A percentile compares a stretch with the other conserved stretches of the same genome.
These are phyloP conservation scores for Globisporangium orthogonon DNA, from an alignment of 352 stramenopile genomes.

Conservation along the genomic window DNA sequence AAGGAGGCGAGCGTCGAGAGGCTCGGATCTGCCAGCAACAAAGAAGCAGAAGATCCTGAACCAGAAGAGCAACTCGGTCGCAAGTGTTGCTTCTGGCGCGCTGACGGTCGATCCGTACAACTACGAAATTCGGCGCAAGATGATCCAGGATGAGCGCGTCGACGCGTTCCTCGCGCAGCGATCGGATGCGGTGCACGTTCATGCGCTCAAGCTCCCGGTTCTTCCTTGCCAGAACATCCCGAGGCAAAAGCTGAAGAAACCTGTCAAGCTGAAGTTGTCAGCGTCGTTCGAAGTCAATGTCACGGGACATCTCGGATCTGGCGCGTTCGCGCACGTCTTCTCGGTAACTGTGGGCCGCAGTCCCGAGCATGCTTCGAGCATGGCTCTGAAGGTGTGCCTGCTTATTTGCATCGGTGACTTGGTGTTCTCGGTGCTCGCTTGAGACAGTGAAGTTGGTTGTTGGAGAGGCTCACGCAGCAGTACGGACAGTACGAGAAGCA, in stretches of 20 bases:
- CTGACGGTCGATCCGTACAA: slow-evolving; percentile 48
- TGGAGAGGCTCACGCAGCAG: background rate
- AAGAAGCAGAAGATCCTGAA: slow-evolving; percentile 7
- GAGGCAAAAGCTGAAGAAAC: slow-evolving; percentile 53
- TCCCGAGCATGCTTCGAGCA: slow-evolving; percentile 15
- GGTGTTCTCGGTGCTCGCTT: background rate
- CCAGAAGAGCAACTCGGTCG: slow-evolving; percentile 1
- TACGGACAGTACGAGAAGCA: slow-evolving; percentile 56
- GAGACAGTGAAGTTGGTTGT: background rate
- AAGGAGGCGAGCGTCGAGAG: slow-evolving; percentile 3
- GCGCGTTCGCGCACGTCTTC: slow-evolving; percentile 74
- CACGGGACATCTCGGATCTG: slow-evolving; percentile 55
- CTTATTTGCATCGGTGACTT: background rate
- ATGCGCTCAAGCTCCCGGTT: slow-evolving; percentile 39
- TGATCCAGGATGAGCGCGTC: slow-evolving; percentile 38
- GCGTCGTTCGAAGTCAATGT: slow-evolving; percentile 30
- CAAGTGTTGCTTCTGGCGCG: background rate
- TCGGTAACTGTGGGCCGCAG: slow-evolving; percentile 31
- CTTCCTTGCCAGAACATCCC: slow-evolving; percentile 35
- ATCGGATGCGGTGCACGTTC: slow-evolving; percentile 39
- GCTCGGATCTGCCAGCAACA: background rate
- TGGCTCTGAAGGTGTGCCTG: slow-evolving; percentile 59
- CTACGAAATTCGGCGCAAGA: slow-evolving; percentile 30
- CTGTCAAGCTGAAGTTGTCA: slow-evolving; percentile 30
- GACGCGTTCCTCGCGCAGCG: slow-evolving; percentile 36